Base-by-base conservation (phyloP, 257 asterid species). In the Cynanchum wilfordii region DNA sequence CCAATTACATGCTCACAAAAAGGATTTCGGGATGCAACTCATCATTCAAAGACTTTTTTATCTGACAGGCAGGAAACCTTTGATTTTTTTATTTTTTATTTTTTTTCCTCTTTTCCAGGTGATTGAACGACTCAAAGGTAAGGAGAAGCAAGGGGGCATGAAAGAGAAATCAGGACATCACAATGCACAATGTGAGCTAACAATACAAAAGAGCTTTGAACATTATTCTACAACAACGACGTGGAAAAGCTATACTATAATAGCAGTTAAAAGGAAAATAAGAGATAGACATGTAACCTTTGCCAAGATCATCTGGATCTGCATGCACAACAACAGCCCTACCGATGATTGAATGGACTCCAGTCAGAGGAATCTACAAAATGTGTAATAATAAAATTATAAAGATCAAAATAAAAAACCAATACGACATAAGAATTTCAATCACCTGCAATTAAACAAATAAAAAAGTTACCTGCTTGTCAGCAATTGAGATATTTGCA, bases 261-360 rank as follows among this genome's bases (percentile, higher is more conserved):
- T 25, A 45, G 10, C 4, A 44, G 45, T 0, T 10, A 58, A 13
- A 13, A 38, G 19, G 17, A 16, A 57, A 10, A 3, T 2, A 33
- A 33, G 11, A 57, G 63, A 27, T 2, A 4, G 33, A 44, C 50
- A 47, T 29, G 17, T 36, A 75, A 91, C 98, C 98, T 81, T 76
- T 88, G 75, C 97, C 98, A 54, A 93, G 91, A 84, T 91, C 99
- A 82, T 94, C 99, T 59, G 96, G 92, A 79, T 94, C 99, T 45
- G 84, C 93, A 81, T 94, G 99, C 66, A 94, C 96, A 56, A 94
- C 99, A 15, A 91, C 91, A 44, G 98, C 98, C 78, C 98, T 86
- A 76, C 98, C 98, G 72, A 91, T 80, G 29, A 94, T 83, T 72
- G 97, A 89, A 78, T 88, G 70, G 22, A 89, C 84, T 76, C 99